These are phyloP conservation scores for Pseudogymnoascus sp. DNA, from an alignment of 2,329 filamentous ascomycete genomes.

Conservation along the genomic window DNA sequence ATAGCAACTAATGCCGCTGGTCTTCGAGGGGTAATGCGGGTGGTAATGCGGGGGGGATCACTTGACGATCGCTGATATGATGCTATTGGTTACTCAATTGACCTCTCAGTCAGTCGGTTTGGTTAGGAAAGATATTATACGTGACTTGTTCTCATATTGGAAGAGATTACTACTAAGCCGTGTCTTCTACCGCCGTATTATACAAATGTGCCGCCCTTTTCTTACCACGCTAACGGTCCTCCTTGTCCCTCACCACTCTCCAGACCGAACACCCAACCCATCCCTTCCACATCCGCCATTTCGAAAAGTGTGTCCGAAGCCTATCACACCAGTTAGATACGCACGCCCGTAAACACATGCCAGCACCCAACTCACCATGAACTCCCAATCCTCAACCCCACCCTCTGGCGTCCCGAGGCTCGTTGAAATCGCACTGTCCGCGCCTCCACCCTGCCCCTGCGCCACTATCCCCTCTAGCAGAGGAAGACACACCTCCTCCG, in stretches of 20 bases:
- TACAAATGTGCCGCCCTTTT: neutral
- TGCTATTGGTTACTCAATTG: neutral
- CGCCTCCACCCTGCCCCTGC: conserved; percentile 12
- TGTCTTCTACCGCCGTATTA: neutral
- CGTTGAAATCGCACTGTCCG: conserved; percentile 18
- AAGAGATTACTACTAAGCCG: neutral
- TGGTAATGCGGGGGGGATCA: neutral
- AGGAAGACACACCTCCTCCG: conserved; percentile 27
- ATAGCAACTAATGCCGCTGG: neutral
- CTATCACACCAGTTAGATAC: conserved; percentile 18
- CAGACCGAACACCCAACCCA: conserved; percentile 19
- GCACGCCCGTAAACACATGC: neutral
- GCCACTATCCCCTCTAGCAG: conserved; percentile 30
- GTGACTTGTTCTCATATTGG: too few relatives aligned
- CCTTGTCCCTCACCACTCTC: conserved; percentile 10
- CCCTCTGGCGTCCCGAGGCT: conserved; percentile 24
- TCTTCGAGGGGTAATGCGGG: neutral
- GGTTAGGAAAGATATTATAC: neutral
- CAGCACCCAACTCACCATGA: conserved; percentile 30
- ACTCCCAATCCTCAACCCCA: conserved; percentile 35
- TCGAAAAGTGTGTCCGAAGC: conserved; percentile 27
- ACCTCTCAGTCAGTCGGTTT: neutral
- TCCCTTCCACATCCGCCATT: conserved; percentile 18
- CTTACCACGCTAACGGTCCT: neutral
- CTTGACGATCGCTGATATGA: neutral